phyloP scores from a whole-genome alignment of 371 early-diverging fungal species.

The Mortierella sp. region DNA sequence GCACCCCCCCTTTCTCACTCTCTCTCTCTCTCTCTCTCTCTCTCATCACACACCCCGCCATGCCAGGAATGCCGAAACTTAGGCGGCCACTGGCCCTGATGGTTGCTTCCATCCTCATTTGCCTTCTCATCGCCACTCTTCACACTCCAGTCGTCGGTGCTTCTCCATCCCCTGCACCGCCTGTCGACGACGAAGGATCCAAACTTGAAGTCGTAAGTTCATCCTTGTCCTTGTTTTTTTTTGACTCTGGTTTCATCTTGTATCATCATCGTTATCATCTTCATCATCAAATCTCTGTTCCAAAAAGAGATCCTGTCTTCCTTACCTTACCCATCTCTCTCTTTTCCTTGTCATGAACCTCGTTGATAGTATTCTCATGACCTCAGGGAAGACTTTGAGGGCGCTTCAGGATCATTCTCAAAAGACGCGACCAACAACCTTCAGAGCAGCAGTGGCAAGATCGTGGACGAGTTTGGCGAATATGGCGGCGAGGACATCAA shows the following conservation, averaged over 20 bases:
- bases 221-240: no score
- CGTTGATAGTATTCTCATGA: constrained; percentile 22
- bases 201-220: constrained; percentile 19
- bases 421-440: neutral
- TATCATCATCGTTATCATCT: neutral
- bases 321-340: neutral
- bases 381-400: constrained; percentile 25
- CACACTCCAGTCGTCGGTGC: constrained; percentile 3
- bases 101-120: constrained; percentile 29
- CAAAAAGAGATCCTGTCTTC: neutral
- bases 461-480: constrained; percentile 38
- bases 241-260: neutral
- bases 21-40: neutral
- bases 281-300: neutral
- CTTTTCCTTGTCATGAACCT: neutral
- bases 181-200: constrained; percentile 4
- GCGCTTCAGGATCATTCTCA: constrained; percentile 20
- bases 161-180: constrained; percentile 1
- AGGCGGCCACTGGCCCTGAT: constrained; percentile 11
- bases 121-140: constrained; percentile 24
- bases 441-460: constrained; percentile 4
- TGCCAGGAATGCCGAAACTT: constrained; percentile 23
- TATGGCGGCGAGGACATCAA: constrained; percentile 10
- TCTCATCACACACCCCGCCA: neutral
- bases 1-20: no score